Conservation (phyloP, 2,329 filamentous ascomycete species). For the Pseudogymnoascus sp. region DNA sequence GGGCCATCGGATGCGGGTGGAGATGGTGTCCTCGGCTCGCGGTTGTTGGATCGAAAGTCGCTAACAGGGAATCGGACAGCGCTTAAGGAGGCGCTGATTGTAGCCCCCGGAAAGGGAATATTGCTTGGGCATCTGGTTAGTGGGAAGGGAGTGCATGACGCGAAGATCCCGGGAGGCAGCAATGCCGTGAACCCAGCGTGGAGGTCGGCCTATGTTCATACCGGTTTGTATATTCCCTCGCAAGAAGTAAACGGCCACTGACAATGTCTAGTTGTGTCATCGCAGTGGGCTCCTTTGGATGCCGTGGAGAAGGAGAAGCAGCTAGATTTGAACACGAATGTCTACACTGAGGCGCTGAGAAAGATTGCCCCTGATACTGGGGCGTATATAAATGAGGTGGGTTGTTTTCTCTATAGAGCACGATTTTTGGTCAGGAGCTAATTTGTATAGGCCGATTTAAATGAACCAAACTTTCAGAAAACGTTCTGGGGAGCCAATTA, state of each 20-base stretch:
- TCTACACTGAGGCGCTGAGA: slow-evolving; percentile 16
- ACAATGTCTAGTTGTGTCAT: slow-evolving; percentile 11
- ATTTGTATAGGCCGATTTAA: slow-evolving; percentile 39
- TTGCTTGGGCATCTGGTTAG: slow-evolving; percentile 34
- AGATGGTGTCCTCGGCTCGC: slow-evolving; percentile 34
- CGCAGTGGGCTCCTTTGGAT: slow-evolving; percentile 17
- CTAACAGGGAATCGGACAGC: slow-evolving; percentile 31
- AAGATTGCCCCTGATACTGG: slow-evolving; percentile 22
- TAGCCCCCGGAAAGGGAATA: slow-evolving; percentile 27
- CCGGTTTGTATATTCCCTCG: slow-evolving; percentile 28
- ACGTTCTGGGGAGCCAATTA: slow-evolving; percentile 33
- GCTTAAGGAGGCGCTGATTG: slow-evolving; percentile 32
- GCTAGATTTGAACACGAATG: slow-evolving; percentile 14
- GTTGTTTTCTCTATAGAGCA: slow-evolving; percentile 24
- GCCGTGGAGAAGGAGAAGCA: slow-evolving; percentile 8
- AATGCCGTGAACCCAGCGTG: slow-evolving; percentile 44
- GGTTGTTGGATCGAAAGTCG: slow-evolving; percentile 34
- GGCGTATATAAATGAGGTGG: slow-evolving; percentile 24
- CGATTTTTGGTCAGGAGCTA: slow-evolving; percentile 28
- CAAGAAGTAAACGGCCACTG: background rate
- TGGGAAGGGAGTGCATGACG: slow-evolving; percentile 38
- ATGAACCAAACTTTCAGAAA: slow-evolving; percentile 33
- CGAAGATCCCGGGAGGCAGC: slow-evolving; percentile 36
- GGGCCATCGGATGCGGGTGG: slow-evolving; percentile 35
- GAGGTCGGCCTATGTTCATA: slow-evolving; percentile 37